phyloP scores from a whole-genome alignment of 768 basidiomycete genomes.

The Xerocomellus chrysenteron region DNA sequence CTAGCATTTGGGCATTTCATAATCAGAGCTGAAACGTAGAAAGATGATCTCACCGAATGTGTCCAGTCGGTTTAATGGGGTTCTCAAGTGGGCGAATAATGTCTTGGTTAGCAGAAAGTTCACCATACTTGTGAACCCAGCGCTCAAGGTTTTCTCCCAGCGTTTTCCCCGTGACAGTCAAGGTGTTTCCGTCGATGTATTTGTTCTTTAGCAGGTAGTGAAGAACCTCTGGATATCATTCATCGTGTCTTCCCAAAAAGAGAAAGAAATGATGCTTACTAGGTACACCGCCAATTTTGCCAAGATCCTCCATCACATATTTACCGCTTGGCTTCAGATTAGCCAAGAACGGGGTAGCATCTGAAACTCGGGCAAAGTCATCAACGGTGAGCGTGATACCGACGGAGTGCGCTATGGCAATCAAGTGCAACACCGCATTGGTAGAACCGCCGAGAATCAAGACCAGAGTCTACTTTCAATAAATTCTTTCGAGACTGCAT shows the following conservation, averaged over 20 bases:
- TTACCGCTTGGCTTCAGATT: conserved; percentile 97
- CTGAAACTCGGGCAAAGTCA: conserved; percentile 93
- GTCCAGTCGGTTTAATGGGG: conserved; percentile 87
- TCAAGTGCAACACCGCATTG: conserved; percentile 94
- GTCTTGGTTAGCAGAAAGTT: conserved; percentile 71
- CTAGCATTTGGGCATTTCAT: conserved; percentile 38
- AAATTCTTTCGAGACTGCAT: conserved; percentile 3
- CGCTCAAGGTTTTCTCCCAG: conserved; percentile 90
- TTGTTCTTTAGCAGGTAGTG: conserved; percentile 84
- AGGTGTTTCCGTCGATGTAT: conserved; percentile 83
- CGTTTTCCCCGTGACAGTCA: conserved; percentile 89
- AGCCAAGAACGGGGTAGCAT: conserved; percentile 90
- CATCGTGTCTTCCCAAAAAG: neutral
- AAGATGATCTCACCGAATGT: conserved; percentile 63
- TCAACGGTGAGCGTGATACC: conserved; percentile 86
- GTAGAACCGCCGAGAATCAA: conserved; percentile 98
- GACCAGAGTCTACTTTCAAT: conserved; percentile 67
- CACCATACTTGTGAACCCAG: conserved; percentile 81
- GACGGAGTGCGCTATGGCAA: conserved; percentile 95
- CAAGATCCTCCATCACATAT: conserved; percentile 98
- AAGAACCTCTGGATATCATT: conserved; percentile 62
- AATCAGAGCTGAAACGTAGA: conserved; percentile 1
- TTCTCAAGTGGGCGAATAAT: conserved; percentile 84
- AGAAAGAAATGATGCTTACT: conserved; percentile 50
- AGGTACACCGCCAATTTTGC: conserved; percentile 94